Percentiles rank a stretch among this genome's conserved stretches.
phyloP scores from a whole-genome alignment of 495 filamentous ascomycete species.

The Penicillium diatomitis region DNA sequence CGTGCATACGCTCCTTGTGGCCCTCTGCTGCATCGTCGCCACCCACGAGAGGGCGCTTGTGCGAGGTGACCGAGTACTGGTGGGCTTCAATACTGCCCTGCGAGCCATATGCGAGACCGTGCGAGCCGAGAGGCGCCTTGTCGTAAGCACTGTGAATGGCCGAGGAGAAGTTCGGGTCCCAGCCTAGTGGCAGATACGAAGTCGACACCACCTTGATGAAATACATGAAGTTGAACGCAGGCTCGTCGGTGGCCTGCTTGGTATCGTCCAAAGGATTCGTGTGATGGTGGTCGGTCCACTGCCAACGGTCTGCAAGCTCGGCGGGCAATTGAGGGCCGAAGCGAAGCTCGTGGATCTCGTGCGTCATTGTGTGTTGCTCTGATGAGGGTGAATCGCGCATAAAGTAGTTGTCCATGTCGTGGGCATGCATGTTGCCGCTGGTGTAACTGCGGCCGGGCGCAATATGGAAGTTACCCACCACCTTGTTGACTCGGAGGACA shows the following conservation, averaged over 20 bases:
- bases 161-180: constrained; percentile 47
- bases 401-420: constrained; percentile 92
- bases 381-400: constrained; percentile 42
- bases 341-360: constrained; percentile 80
- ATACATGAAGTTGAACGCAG: constrained; percentile 95
- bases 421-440: constrained; percentile 91
- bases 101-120: constrained; percentile 44
- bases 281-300: constrained; percentile 88
- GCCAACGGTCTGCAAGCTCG: constrained; percentile 52
- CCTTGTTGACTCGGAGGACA: constrained; percentile 90
- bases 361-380: constrained; percentile 74
- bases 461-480: constrained; percentile 97
- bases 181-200: constrained; percentile 83
- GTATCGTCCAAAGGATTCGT: constrained; percentile 85
- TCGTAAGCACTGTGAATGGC: constrained; percentile 42
- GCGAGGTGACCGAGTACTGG: constrained; percentile 93
- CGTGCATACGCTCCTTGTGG: constrained; percentile 84
- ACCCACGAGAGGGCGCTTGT: constrained; percentile 76
- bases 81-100: constrained; percentile 91
- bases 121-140: constrained; percentile 50
- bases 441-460: constrained; percentile 91
- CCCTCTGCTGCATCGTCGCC: constrained; percentile 76
- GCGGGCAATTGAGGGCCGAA: constrained; percentile 91
- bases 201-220: constrained; percentile 98
- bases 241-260: constrained; percentile 65